These are phyloP conservation scores for Termitomyces sp. DNA, from an alignment of 1,284 basidiomycete species.

Conservation along the genomic window DNA sequence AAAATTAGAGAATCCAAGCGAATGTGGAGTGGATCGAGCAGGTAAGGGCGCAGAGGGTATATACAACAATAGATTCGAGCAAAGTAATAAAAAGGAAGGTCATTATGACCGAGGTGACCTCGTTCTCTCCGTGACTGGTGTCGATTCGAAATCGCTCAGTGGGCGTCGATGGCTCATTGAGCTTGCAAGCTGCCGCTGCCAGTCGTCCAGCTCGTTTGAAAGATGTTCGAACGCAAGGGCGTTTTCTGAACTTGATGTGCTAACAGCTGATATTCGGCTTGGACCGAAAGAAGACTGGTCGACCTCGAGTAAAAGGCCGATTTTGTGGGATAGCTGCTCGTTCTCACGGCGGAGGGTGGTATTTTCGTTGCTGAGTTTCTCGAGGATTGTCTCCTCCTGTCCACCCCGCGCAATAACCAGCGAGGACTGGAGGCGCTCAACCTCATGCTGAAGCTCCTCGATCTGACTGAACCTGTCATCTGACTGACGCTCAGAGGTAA, in stretches of 20 bases:
- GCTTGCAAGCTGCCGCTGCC: slow-evolving; percentile 75
- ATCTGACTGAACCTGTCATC: slow-evolving; percentile 72
- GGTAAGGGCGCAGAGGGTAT: slow-evolving; percentile 35
- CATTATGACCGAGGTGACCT: slow-evolving; percentile 63
- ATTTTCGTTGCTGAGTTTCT: slow-evolving; percentile 77
- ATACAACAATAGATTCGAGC: slow-evolving; percentile 38
- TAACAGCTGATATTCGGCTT: slow-evolving; percentile 60
- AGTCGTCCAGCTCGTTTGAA: slow-evolving; percentile 75
- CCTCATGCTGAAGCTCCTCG: slow-evolving; percentile 75
- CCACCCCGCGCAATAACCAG: slow-evolving; percentile 72
- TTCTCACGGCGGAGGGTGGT: slow-evolving; percentile 75
- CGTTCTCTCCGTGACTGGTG: slow-evolving; percentile 49
- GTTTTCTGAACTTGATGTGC: slow-evolving; percentile 79
- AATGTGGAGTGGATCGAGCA: slow-evolving; percentile 35
- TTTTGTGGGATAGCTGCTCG: slow-evolving; percentile 81
- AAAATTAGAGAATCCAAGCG: slow-evolving; percentile 44
- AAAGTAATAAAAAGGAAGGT: slow-evolving; percentile 17
- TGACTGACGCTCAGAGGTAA: slow-evolving; percentile 68
- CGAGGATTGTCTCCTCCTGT: slow-evolving; percentile 62
- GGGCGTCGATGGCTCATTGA: slow-evolving; percentile 69
- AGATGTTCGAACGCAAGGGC: slow-evolving; percentile 68
- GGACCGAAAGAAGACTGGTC: slow-evolving; percentile 68
- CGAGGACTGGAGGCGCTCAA: slow-evolving; percentile 74
- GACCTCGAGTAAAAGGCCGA: slow-evolving; percentile 78
- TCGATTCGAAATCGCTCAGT: slow-evolving; percentile 63